Evolutionary conservation across 805 yeast genomes (phyloP), one percentile per base, ranked within the genome.

Genomic region (Candida glaebosa): DNA sequence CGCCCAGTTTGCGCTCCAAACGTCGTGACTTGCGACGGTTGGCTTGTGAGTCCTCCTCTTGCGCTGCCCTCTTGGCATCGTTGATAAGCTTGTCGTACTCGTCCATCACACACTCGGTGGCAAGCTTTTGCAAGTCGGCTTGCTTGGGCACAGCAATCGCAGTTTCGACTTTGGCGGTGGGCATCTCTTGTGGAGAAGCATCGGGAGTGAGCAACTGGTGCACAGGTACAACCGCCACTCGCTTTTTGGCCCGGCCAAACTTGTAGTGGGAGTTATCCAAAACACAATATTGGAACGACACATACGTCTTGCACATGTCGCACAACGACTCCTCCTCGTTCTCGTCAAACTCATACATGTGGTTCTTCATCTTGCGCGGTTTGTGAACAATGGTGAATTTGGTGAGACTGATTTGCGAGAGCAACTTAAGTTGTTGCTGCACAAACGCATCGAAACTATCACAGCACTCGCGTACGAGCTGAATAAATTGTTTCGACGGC

Each of bases 261-360:
- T 43, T 37, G 20, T 40, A 49, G 9, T 41, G 40, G 14, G 37
- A 16, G 15, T 52, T 49, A 38, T 62, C 68, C 31, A 73, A 54
- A 31, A 68, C 65, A 44, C 75, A 58, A 65, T 77, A 77, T 42
- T 69, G 70, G 51, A 71, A 73, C 15, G 73, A 67, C 15, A 76
- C 65, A 41, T 65, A 63, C 3, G 81, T 69, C 41, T 73, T 69
- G 50, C 83, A 78, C 18, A 63, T 58, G 32, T 60, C 69, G 54
- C 83, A 78, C 24, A 76, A 56, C 16, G 58, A 61, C 39, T 77
- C 81, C 16, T 64, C 68, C 2, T 63, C 70, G 8, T 69, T 75
- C n/a, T 54, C 56, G 22, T 42, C 41, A 14, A 31, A 22, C 7
- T 26, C 40, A 36, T 44, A 40, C 30, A 42, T 12, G 6, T 33